phyloP scores from a whole-genome alignment of 176 grass and related monocot genomes.

The Musa beccarii region DNA sequence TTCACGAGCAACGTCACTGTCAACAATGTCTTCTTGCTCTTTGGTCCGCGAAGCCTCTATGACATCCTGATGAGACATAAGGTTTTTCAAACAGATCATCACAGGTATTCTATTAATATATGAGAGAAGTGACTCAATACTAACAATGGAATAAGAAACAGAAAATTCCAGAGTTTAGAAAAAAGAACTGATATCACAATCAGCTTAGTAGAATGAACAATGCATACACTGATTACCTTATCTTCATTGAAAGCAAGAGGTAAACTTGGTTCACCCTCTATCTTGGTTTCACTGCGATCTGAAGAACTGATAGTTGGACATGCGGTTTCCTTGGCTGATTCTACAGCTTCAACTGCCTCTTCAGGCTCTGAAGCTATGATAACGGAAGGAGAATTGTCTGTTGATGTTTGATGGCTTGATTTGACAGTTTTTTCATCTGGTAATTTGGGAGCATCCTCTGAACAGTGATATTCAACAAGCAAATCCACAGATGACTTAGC shows the following conservation, averaged over 20 bases:
- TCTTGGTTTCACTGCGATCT: background rate
- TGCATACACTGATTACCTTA: conserved; percentile 28
- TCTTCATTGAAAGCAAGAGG: conserved; percentile 27
- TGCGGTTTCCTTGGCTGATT: conserved; percentile 19
- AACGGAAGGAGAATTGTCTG: background rate
- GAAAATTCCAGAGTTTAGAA: background rate
- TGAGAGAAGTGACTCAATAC: background rate
- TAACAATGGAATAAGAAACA: too few species aligned
- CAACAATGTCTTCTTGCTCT: conserved; percentile 11
- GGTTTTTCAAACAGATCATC: conserved; percentile 19
- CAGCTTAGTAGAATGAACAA: conserved; percentile 8
- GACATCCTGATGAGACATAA: conserved; percentile 28
- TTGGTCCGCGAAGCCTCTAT: conserved; percentile 21
- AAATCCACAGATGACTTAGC: background rate
- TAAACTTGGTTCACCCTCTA: background rate
- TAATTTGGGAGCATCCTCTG: background rate
- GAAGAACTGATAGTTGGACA: conserved; percentile 6
- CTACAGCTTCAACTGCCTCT: conserved; percentile 22
- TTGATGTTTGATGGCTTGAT: background rate
- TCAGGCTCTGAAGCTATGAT: conserved; percentile 28
- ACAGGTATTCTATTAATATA: background rate
- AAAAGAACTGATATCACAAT: background rate
- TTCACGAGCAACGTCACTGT: conserved; percentile 9
- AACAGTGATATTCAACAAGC: conserved; percentile 4
- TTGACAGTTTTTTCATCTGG: background rate